Percentiles rank a stretch among this genome's conserved stretches.
Conservation (phyloP, 495 filamentous ascomycete genomes). For the Margaritispora aquatica region DNA sequence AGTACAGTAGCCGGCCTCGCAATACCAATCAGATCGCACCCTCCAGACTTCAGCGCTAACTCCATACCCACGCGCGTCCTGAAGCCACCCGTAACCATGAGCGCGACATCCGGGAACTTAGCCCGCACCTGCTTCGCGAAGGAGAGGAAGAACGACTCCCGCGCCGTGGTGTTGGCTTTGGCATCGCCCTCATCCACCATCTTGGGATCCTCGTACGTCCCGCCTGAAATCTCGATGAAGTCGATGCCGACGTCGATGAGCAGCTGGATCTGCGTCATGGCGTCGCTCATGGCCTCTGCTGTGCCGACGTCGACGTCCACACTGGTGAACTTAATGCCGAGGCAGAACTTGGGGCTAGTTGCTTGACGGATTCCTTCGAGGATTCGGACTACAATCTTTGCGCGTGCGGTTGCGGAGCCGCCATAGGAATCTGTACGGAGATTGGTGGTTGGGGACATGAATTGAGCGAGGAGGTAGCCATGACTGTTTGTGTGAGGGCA, state of each 20-base stretch:
- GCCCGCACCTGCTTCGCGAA: slow-evolving; percentile 42
- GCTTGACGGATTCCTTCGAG: slow-evolving; percentile 35
- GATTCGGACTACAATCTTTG: slow-evolving; percentile 44
- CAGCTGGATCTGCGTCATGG: slow-evolving; percentile 45
- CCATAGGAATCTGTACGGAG: slow-evolving; percentile 57
- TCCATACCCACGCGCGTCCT: slow-evolving; percentile 48
- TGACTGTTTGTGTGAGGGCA: slow-evolving; percentile 31
- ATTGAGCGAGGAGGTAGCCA: slow-evolving; percentile 67
- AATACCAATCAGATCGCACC: slow-evolving; percentile 55
- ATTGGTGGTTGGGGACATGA: slow-evolving; percentile 55
- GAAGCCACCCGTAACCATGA: slow-evolving; percentile 48
- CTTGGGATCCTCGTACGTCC: slow-evolving; percentile 47
- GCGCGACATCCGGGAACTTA: slow-evolving; percentile 35
- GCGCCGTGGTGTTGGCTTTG: slow-evolving; percentile 30
- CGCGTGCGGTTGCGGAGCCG: slow-evolving; percentile 50
- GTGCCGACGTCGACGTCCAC: slow-evolving; percentile 48
- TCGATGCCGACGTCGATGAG: slow-evolving; percentile 49
- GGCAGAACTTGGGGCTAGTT: slow-evolving; percentile 41
- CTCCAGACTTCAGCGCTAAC: slow-evolving; percentile 39
- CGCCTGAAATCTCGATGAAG: slow-evolving; percentile 58
- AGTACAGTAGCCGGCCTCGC: slow-evolving; percentile 46
- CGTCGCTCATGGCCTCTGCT: slow-evolving; percentile 35
- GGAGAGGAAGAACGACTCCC: slow-evolving; percentile 59
- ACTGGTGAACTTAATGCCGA: slow-evolving; percentile 60
- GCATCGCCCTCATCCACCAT: slow-evolving; percentile 18